Evolutionary conservation across 169 alveolate species (phyloP).

Genomic region (Plasmodium knowlesi): DNA sequence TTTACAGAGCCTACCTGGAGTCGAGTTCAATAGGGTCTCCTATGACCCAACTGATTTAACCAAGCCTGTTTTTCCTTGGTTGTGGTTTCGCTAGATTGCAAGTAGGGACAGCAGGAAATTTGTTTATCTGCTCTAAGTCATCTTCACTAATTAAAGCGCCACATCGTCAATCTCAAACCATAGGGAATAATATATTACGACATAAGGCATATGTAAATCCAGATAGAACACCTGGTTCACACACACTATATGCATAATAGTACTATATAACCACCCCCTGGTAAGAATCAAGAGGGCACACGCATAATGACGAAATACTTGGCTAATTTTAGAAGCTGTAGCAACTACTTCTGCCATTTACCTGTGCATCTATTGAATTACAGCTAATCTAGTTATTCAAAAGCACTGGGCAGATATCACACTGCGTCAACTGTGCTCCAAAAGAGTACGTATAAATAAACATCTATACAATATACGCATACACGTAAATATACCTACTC

Average conservation of each 20-base stretch:
- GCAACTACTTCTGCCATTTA: constrained; percentile 93
- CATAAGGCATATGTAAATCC: background rate
- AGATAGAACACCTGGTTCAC: background rate
- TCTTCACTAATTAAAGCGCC: constrained; percentile 83
- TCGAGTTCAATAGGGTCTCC: constrained; percentile 96
- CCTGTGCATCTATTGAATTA: constrained; percentile 94
- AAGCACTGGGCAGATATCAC: constrained; percentile 96
- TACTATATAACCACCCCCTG: background rate
- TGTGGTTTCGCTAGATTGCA: constrained; percentile 95
- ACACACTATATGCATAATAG: background rate
- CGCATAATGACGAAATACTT: constrained; percentile 93
- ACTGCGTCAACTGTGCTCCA: constrained; percentile 86
- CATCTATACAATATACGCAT: background rate
- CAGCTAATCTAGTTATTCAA: constrained; percentile 92
- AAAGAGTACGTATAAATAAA: background rate
- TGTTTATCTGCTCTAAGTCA: constrained; percentile 92
- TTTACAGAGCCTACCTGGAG: constrained; percentile 95
- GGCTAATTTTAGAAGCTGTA: constrained; percentile 93
- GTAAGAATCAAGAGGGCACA: constrained; percentile 19
- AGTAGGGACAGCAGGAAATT: constrained; percentile 94
- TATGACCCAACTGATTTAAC: constrained; percentile 93
- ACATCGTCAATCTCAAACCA: background rate
- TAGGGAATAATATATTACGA: background rate
- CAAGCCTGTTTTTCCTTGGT: constrained; percentile 96
- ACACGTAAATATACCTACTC: constrained; percentile 74